Evolutionary conservation across 495 filamentous ascomycete genomes (phyloP).

Genomic region (Zalerion maritima): DNA sequence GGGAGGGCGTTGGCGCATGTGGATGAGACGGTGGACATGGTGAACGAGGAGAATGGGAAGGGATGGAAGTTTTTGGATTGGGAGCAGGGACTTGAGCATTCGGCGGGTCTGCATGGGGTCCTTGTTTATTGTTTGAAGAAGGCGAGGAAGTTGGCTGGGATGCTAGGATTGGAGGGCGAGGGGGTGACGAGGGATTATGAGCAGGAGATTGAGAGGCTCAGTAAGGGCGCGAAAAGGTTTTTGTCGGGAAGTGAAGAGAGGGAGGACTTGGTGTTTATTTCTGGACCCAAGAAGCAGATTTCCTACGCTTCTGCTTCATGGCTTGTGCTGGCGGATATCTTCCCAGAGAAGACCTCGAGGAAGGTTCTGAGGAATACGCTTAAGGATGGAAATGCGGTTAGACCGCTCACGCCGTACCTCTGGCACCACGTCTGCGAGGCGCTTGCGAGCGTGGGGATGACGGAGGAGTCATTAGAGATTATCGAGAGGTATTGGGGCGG

Average conservation of each 20-base stretch:
- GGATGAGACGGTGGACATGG: no score
- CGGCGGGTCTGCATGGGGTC: constrained; percentile 13
- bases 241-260: no score
- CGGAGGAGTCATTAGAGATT: constrained; percentile 5
- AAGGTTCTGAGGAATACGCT: constrained; percentile 8
- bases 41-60: no score
- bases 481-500: constrained; percentile 9
- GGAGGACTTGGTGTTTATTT: constrained; percentile 12
- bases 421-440: constrained; percentile 8
- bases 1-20: constrained; percentile 6
- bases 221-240: no score
- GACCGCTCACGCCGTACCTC: constrained; percentile 10
- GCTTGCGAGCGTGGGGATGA: constrained; percentile 4
- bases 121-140: constrained; percentile 12
- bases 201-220: no score
- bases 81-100: constrained; percentile 10
- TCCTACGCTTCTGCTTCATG: constrained; percentile 14
- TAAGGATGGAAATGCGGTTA: constrained; percentile 9
- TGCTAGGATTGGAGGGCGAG: no score
- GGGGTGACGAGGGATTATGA: no score
- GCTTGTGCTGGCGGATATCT: constrained; percentile 11
- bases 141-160: constrained; percentile 9
- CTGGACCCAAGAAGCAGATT: constrained; percentile 9
- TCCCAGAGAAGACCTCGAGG: constrained; percentile 4
- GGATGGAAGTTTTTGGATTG: constrained; percentile 17